Conservation (phyloP, 768 basidiomycete species). For the Macrolepiota fuliginosa region DNA sequence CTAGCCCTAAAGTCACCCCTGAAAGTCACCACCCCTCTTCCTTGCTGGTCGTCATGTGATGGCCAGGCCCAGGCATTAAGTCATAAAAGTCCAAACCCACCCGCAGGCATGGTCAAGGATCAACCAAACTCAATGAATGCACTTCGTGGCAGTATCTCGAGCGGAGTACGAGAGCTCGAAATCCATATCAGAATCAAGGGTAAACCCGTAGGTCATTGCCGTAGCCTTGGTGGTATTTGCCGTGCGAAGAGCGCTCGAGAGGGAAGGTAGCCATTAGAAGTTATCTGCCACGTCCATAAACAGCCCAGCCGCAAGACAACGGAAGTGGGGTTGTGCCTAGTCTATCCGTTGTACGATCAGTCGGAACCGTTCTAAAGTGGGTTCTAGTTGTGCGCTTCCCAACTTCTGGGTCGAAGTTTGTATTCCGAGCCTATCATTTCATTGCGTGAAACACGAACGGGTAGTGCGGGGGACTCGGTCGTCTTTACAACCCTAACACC, state of each 20-base stretch:
- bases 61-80: background rate
- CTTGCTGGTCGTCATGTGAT: background rate
- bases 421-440: background rate
- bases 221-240: background rate
- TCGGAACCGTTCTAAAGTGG: background rate
- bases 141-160: background rate
- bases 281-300: background rate
- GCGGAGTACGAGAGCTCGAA: background rate
- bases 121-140: background rate
- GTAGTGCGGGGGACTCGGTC: background rate
- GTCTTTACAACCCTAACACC: background rate
- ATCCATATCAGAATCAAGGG: background rate
- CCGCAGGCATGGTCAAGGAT: background rate
- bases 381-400: background rate
- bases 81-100: background rate
- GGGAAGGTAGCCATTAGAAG: background rate
- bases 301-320: background rate
- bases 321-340: background rate
- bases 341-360: background rate
- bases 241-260: background rate
- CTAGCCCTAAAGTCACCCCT: background rate
- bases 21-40: background rate
- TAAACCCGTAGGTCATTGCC: background rate
- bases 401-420: background rate
- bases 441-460: background rate